Conservation (phyloP, 768 basidiomycete genomes). For the Flagelloscypha sp. region DNA sequence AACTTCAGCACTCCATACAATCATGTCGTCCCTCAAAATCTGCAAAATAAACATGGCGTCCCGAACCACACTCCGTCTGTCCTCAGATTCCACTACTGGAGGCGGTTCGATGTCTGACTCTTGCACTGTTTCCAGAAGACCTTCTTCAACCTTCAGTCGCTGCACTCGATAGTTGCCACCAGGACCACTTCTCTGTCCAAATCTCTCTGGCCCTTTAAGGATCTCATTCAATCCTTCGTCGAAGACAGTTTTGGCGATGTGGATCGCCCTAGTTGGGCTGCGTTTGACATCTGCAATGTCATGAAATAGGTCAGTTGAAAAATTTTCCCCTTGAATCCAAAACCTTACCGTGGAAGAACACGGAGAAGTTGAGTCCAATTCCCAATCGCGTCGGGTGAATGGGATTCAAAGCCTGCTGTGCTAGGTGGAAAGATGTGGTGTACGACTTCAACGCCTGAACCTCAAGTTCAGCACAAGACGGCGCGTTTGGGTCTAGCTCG, state of each 20-base stretch:
- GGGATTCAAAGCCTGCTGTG: conserved; percentile 60
- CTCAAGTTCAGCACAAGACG: no score
- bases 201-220: conserved; percentile 24
- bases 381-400: conserved; percentile 85
- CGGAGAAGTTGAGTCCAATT: conserved; percentile 87
- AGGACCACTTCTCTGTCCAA: no score
- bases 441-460: conserved; percentile 80
- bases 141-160: no score
- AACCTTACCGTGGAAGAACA: conserved; percentile 68
- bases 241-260: conserved; percentile 86
- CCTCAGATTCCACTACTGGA: no score
- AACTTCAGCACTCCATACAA: conserved; percentile 82
- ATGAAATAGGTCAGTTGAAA: neutral
- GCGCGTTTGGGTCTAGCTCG: no score
- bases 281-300: conserved; percentile 56
- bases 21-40: conserved; percentile 74
- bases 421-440: conserved; percentile 81
- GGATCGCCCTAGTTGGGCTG: conserved; percentile 80
- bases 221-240: conserved; percentile 58
- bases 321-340: neutral
- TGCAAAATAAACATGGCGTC: conserved; percentile 83
- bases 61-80: no score
- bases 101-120: no score
- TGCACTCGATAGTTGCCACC: no score
- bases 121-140: no score